Evolutionary conservation across 1,284 basidiomycete species (phyloP).

Genomic region (Rugosomyces carneus): DNA sequence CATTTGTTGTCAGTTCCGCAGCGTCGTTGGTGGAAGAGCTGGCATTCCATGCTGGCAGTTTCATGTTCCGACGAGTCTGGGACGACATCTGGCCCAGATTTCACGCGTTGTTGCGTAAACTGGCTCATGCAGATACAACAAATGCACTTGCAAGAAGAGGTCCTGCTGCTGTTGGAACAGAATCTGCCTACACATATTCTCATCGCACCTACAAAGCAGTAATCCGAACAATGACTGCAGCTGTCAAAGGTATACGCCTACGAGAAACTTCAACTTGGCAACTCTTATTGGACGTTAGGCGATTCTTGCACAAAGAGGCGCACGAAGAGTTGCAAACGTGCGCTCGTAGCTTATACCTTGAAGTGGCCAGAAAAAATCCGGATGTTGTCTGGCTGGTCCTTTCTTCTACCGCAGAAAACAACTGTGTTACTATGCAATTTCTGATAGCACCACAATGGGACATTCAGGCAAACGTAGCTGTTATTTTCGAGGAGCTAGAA

Average conservation of each 20-base stretch:
- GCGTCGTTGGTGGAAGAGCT: slow-evolving; percentile 67
- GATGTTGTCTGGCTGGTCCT: slow-evolving; percentile 83
- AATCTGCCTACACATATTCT: slow-evolving; percentile 70
- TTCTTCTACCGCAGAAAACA: slow-evolving; percentile 43
- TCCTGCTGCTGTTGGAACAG: slow-evolving; percentile 46
- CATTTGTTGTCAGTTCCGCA: slow-evolving; percentile 74
- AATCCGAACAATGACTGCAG: slow-evolving; percentile 63
- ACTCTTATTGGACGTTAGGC: slow-evolving; percentile 63
- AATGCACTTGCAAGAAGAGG: slow-evolving; percentile 60
- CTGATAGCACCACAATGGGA: slow-evolving; percentile 55
- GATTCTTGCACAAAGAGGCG: slow-evolving; percentile 61
- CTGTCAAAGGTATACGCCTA: slow-evolving; percentile 58
- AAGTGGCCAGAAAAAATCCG: slow-evolving; percentile 54
- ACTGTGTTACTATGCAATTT: slow-evolving; percentile 40
- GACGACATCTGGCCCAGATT: slow-evolving; percentile 90
- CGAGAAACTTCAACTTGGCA: slow-evolving; percentile 76
- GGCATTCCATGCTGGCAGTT: slow-evolving; percentile 64
- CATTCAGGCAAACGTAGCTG: slow-evolving; percentile 44
- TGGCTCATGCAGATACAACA: slow-evolving; percentile 53
- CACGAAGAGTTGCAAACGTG: slow-evolving; percentile 69
- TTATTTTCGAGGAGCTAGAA: slow-evolving; percentile 33
- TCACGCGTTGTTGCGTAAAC: slow-evolving; percentile 46
- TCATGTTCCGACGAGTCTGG: slow-evolving; percentile 79
- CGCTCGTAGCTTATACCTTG: slow-evolving; percentile 61
- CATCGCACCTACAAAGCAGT: slow-evolving; percentile 73